Evolutionary conservation across 2,329 filamentous ascomycete genomes (phyloP), one percentile per base, ranked within the genome.

Genomic region (Phaeosphaeria sp.): DNA sequence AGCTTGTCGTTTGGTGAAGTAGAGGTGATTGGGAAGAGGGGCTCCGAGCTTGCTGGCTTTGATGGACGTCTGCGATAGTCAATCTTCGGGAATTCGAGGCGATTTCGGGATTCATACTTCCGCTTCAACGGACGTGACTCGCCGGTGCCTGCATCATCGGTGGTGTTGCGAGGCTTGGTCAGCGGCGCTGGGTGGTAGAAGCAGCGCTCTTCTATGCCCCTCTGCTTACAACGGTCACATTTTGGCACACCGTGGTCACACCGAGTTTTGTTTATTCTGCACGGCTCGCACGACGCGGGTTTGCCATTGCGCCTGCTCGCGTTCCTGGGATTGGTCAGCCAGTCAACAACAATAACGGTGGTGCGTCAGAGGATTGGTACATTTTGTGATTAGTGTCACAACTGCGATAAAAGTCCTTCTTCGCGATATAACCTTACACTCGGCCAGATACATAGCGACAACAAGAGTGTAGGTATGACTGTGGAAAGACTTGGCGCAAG

Each of bases 161-260:
- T 49, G 25, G 45, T 45, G 13, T 58, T 63, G 20, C 66, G 67
- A 18, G 54, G 61, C 40, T 69, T 75, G n/a, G 72, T 76, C 18
- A 76, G 61, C 25, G 74, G 74, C 13, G 74, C 72, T 22, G 74
- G 73, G 56, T 75, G 73, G 54, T 76, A 75, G 58, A 73, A 74
- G 49, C 74, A 76, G 15, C 66, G 60, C 1, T 75, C 71, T 44
- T 68, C 62, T 13, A 75, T 74, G 18, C 74, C 72, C 25, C 73
- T 66, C 43, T 74, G 72, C 13, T 64, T 61, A 54, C 74, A 76
- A 25, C 72, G 68, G 51, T 72, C 64, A 49, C 74, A 76, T 51
- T 67, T 74, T 0, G 73, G 74, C 36, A 60, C 64, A 1, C 64
- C 62, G 45, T 74, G 72, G 53, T 75, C 74, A 45, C 73, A 76